Evolutionary conservation across 257 asterid genomes (phyloP), one percentile per base, ranked within the genome.

Genomic region (Jasminum sambac): DNA sequence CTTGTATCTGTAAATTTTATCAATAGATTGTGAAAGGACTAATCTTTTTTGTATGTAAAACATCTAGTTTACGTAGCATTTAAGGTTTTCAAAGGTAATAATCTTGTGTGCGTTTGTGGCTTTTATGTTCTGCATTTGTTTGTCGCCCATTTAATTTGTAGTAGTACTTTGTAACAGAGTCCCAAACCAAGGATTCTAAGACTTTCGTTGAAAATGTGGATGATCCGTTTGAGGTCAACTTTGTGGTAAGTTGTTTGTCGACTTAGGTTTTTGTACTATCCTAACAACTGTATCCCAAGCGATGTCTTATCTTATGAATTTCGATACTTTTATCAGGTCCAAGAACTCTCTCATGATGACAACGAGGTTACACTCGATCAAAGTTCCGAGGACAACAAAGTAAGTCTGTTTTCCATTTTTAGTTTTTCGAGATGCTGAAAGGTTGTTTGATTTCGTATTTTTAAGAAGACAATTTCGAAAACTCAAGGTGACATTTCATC

Each of bases 291-390:
- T n/a, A 16, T 59, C 61, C 70, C 71, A 16, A 37, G 39, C 2
- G 36, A 63, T 25, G 50, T 43, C 40, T 62, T 41, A 52, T 16
- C 2, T 5, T 19, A 14, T n/a, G 17, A 38, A 36, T 63, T 37
- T 69, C 52, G 43, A 24, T 52, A 61, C 67, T 59, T 75, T 76
- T 64, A n/a, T 57, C 84, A 94, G 98, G 92, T 91, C n/a, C 86
- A 86, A 74, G 98, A 87, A 83, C 74, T 91, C 77, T 67, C 79
- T 8, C 77, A 77, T 8, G 82, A 71, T 59, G 78, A 62, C 41
- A 91, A 73, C 62, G 70, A 75, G n/a, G 77, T 68, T 73, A 14
- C 75, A 66, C 80, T 72, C 66, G 74, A 64, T 44, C 89, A 77
- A 71, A 84, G 77, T 75, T 48, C 84, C 17, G 87, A 74, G 44